Base-by-base conservation (phyloP, 2,329 filamentous ascomycete species). In the Thermochaetoides dissita region DNA sequence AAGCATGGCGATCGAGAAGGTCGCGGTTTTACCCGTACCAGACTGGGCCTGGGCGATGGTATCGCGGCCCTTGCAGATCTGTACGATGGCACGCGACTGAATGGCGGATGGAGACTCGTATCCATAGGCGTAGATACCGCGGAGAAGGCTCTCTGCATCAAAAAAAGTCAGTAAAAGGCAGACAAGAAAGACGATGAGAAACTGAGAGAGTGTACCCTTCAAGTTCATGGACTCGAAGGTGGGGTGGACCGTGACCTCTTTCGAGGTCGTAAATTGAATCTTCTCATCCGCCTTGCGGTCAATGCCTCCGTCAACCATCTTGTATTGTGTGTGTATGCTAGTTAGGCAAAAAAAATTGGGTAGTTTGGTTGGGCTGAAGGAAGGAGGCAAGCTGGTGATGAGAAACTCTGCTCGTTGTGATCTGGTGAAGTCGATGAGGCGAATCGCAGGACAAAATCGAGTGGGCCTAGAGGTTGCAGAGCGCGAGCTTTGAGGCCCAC, bases 11-110 rank as follows among this genome's bases (percentile, higher is more conserved):
- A 95, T 94, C 39, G 87, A 89, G 65, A 95, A 95, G 32, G 88
- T 95, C 30, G 88, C 88, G 3, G 88, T 95, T 71, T 95, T 95
- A 70, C 88, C 88, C 41, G 88, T 95, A 64, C 88, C 88, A 37
- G 89, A 95, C 64, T 96, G 91, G 12, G 91, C 91, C 61, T 98
- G 91, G 11, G 91, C 91, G 59, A 98, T 98, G 49, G 91, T 96
- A 63, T 98, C 91, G 65, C 91, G 86, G 51, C 91, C 91, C 67
- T 96, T 96, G 77, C 91, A 98, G 58, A 98, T 84, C 67, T 96
- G 91, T 39, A 98, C 91, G 6, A 98, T 98, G 41, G 91, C 91
- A 59, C 91, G 85, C 52, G 89, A 95, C 68, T 98, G 91, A 11
- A 98, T 89, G 10, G 91, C 91, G 0, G 91, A 98, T 9, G 91